Conservation (phyloP, 805 yeast species). For the Debaryomyces castellii region DNA sequence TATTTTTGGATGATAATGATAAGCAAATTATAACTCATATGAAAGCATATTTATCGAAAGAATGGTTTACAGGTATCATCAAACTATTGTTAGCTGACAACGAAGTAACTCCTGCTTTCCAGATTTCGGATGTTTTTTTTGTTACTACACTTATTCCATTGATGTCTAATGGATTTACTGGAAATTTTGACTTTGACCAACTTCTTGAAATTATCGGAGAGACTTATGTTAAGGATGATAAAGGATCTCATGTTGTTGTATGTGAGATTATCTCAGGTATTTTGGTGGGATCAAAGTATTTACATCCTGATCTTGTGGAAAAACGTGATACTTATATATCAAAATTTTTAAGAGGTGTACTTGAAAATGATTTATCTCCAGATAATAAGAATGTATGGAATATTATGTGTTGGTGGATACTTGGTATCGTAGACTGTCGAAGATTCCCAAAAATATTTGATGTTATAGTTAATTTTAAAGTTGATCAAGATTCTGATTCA, state of each 20-base stretch:
- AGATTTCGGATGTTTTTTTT: conserved; percentile 61
- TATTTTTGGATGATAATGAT: conserved; percentile 45
- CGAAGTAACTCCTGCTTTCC: conserved; percentile 66
- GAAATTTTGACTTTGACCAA: conserved; percentile 48
- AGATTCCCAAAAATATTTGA: conserved; percentile 55
- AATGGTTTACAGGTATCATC: conserved; percentile 58
- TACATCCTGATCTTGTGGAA: conserved; percentile 30
- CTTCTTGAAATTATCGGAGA: conserved; percentile 49
- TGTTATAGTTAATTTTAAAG: conserved; percentile 44
- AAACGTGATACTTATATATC: conserved; percentile 48
- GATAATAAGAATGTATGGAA: conserved; percentile 76
- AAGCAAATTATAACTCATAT: conserved; percentile 36
- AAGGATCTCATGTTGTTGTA: conserved; percentile 69
- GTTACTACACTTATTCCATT: conserved; percentile 51
- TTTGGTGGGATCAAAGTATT: conserved; percentile 46
- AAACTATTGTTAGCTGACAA: conserved; percentile 61
- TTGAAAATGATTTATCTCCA: conserved; percentile 64
- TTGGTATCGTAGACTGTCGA: conserved; percentile 64
- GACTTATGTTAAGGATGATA: conserved; percentile 63
- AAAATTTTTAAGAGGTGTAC: conserved; percentile 42
- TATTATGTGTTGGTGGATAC: conserved; percentile 72
- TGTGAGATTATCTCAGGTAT: conserved; percentile 73
- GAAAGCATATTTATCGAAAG: conserved; percentile 47
- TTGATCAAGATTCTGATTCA: conserved; percentile 53
- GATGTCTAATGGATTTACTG: conserved; percentile 42